Percentiles rank a stretch among this genome's conserved stretches.
phyloP scores from a whole-genome alignment of 192 early-diverging fungal species.

The Rhizoclosmatium globosum region DNA sequence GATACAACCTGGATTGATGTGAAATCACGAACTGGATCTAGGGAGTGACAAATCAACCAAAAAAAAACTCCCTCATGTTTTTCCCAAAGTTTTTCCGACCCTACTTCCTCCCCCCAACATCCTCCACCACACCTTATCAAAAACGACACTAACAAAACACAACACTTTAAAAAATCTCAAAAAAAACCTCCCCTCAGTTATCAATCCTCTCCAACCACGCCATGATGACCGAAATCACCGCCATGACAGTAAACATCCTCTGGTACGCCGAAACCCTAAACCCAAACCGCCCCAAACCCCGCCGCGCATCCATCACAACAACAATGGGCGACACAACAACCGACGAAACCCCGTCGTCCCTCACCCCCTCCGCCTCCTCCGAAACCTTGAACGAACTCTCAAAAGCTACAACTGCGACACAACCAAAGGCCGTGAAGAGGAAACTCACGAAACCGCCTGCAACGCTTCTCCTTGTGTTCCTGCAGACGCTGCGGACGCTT shows the following conservation, averaged over 20 bases:
- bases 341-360: background rate
- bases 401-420: background rate
- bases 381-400: background rate
- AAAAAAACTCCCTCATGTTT: background rate
- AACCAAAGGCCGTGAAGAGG: background rate
- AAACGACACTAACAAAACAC: background rate
- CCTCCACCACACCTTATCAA: background rate
- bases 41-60: too few relatives aligned
- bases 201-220: slow-evolving; percentile 27
- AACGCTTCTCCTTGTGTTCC: slow-evolving; percentile 4
- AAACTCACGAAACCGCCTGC: background rate
- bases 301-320: slow-evolving; percentile 18
- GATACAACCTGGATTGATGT: too few relatives aligned
- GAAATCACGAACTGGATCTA: too few relatives aligned
- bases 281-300: slow-evolving; percentile 2
- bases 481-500: slow-evolving; percentile 26
- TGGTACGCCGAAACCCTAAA: slow-evolving; percentile 35
- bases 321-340: slow-evolving; percentile 16
- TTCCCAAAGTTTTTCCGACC: background rate
- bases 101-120: background rate
- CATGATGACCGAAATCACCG: slow-evolving; percentile 34
- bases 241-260: slow-evolving; percentile 26
- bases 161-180: too few relatives aligned
- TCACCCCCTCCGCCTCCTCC: background rate
- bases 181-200: background rate